phyloP scores from a whole-genome alignment of 2,329 filamentous ascomycete genomes.

The Clarireedia hainanense region DNA sequence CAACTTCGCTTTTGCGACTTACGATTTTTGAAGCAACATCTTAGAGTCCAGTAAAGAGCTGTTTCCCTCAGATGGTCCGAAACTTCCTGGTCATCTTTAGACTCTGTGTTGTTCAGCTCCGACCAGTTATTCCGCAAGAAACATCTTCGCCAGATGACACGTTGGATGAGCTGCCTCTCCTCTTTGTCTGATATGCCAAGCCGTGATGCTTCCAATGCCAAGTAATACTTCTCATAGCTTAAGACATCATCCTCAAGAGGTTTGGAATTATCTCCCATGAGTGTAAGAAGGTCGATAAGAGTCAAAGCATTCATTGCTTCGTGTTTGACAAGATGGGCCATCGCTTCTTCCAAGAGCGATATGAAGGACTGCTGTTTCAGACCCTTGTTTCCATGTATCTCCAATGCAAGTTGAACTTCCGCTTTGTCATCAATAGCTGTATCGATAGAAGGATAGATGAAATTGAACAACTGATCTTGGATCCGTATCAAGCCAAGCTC shows the following conservation, averaged over 20 bases:
- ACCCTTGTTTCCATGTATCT: constrained; percentile 41
- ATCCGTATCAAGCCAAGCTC: constrained; percentile 48
- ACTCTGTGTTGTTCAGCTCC: constrained; percentile 66
- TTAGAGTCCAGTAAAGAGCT: constrained; percentile 59
- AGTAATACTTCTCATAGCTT: constrained; percentile 58
- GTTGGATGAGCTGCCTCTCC: constrained; percentile 47
- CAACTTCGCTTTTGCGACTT: constrained; percentile 31
- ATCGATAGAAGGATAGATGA: constrained; percentile 59
- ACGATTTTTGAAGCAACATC: constrained; percentile 57
- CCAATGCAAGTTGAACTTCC: constrained; percentile 69
- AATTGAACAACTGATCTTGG: constrained; percentile 71
- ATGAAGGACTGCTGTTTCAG: constrained; percentile 57
- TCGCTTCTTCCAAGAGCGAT: constrained; percentile 61
- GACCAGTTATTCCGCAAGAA: constrained; percentile 82
- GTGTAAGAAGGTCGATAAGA: constrained; percentile 70
- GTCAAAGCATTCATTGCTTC: constrained; percentile 59
- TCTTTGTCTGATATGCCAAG: constrained; percentile 47
- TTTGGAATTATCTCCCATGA: constrained; percentile 46
- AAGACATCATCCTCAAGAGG: constrained; percentile 36
- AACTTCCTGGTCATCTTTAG: constrained; percentile 64
- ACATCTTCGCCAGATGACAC: constrained; percentile 80
- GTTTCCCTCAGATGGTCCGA: constrained; percentile 56
- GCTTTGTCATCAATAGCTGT: constrained; percentile 73
- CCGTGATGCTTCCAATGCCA: constrained; percentile 35
- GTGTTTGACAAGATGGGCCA: constrained; percentile 64